phyloP scores from a whole-genome alignment of 371 early-diverging fungal genomes.

The Lichtheimia ramosa region DNA sequence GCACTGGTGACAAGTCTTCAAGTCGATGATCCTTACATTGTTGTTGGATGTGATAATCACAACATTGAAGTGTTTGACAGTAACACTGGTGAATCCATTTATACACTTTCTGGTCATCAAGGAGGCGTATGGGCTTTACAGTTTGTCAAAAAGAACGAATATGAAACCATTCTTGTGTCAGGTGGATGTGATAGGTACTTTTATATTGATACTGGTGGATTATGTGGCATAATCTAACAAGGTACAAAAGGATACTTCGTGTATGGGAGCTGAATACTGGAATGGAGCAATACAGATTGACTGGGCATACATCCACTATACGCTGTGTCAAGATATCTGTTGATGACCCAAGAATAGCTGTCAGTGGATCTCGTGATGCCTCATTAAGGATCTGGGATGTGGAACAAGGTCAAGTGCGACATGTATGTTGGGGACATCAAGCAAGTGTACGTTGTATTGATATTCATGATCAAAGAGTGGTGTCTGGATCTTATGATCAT shows the following conservation, averaged over 20 bases:
- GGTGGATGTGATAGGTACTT: constrained; percentile 78
- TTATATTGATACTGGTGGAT: background rate
- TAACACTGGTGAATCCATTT: constrained; percentile 57
- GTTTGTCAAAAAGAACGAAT: constrained; percentile 53
- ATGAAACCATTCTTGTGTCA: constrained; percentile 66
- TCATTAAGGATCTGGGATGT: constrained; percentile 81
- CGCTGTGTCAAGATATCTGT: constrained; percentile 70
- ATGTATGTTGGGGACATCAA: constrained; percentile 71
- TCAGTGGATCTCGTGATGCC: constrained; percentile 90
- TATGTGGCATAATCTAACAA: background rate
- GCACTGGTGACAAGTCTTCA: constrained; percentile 88
- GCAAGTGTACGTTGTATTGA: constrained; percentile 84
- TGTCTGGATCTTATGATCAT: constrained; percentile 88
- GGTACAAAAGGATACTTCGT: constrained; percentile 65
- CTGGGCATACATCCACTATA: constrained; percentile 90
- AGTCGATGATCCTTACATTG: constrained; percentile 81
- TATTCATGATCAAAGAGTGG: constrained; percentile 68
- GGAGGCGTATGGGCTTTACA: constrained; percentile 97
- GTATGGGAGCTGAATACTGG: constrained; percentile 89
- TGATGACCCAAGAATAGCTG: constrained; percentile 58
- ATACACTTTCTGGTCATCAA: constrained; percentile 78
- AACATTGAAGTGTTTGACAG: constrained; percentile 82
- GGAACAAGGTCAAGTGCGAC: constrained; percentile 57
- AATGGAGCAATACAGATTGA: constrained; percentile 67
- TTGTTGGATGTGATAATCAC: constrained; percentile 84